Evolutionary conservation across 2,329 filamentous ascomycete genomes (phyloP), one percentile per base, ranked within the genome.

Genomic region (Cercospora beticola): DNA sequence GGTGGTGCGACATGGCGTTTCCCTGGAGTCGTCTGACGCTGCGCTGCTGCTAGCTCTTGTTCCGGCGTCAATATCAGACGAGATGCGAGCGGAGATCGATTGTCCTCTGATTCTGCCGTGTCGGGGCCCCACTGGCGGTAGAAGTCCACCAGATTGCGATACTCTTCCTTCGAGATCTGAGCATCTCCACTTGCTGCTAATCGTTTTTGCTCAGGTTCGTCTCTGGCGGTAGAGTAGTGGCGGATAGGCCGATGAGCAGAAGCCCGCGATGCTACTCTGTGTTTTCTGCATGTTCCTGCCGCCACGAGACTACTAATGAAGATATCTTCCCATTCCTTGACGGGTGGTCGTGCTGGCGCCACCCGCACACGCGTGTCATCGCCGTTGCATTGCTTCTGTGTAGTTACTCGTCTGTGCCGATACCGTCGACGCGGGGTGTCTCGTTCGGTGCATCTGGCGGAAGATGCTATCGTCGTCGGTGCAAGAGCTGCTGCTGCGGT

Each of bases 291-390:
- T 59, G 82, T 82, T 52, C 82, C 82, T 61, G 86, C 86, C 71
- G 83, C 79, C 67, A 85, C 82, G 72, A 88, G 77, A 54, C 85
- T 84, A 69, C 80, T 78, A 70, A 88, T 83, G 77, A 88, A 87
- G 71, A 85, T 73, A 72, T 84, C 83, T 73, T 85, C 83, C 78
- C 86, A 79, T 67, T 76, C 79, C 70, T 76, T 74, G 70, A 74
- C 58, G 36, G 60, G 62, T n/a, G 33, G 43, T 62, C 54, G 36
- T 56, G 12, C 10, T 63, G 49, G 7, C 63, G 26, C 30, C 23
- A 31, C 43, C 18, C 52, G 18, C 21, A 21, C 52, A 49, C 66
- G 31, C 68, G 31, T 66, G 68, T 72, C 65, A 73, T 65, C 65
- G 69, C 61, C 46, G 58, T 65, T 43, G 72, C 67, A 30, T 69